phyloP scores from a whole-genome alignment of 2,329 filamentous ascomycete genomes.

The Lasiodiplodia theobromae region DNA sequence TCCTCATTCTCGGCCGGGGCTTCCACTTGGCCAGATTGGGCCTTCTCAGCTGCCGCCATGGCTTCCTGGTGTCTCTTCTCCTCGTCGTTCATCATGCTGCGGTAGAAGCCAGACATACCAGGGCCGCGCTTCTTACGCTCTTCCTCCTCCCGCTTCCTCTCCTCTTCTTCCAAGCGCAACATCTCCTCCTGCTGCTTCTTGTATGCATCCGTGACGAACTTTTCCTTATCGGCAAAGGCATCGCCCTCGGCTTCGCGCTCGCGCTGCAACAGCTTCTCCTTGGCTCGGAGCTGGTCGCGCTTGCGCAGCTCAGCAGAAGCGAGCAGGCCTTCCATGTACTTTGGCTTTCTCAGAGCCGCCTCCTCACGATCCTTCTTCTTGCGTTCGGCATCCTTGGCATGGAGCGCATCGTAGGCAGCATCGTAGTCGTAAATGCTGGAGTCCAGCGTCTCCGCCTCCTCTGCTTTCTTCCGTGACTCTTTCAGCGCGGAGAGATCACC shows the following conservation, averaged over 20 bases:
- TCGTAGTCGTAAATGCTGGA: conserved; percentile 87
- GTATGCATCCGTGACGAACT: conserved; percentile 85
- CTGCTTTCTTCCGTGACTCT: conserved; percentile 68
- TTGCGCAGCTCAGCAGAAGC: conserved; percentile 78
- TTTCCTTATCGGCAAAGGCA: conserved; percentile 81
- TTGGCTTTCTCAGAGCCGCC: conserved; percentile 69
- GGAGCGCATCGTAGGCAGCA: conserved; percentile 78
- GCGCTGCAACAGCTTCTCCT: conserved; percentile 79
- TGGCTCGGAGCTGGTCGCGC: conserved; percentile 77
- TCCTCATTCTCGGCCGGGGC: conserved; percentile 43
- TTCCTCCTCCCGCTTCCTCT: conserved; percentile 69
- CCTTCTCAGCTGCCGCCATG: conserved; percentile 67
- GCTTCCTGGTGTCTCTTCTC: conserved; percentile 74
- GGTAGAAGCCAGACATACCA: conserved; percentile 83
- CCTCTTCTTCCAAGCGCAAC: conserved; percentile 72
- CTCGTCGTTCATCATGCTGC: conserved; percentile 72
- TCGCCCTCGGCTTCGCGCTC: conserved; percentile 83
- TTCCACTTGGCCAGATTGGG: conserved; percentile 39
- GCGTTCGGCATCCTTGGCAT: conserved; percentile 63
- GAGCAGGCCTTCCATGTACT: conserved; percentile 79
- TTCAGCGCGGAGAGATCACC: conserved; percentile 72
- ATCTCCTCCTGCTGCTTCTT: conserved; percentile 82
- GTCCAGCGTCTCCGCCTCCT: conserved; percentile 72
- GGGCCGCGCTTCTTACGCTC: conserved; percentile 70
- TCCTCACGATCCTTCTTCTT: conserved; percentile 61